phyloP scores from a whole-genome alignment of 2,329 filamentous ascomycete species.

The Aspergillus latus region DNA sequence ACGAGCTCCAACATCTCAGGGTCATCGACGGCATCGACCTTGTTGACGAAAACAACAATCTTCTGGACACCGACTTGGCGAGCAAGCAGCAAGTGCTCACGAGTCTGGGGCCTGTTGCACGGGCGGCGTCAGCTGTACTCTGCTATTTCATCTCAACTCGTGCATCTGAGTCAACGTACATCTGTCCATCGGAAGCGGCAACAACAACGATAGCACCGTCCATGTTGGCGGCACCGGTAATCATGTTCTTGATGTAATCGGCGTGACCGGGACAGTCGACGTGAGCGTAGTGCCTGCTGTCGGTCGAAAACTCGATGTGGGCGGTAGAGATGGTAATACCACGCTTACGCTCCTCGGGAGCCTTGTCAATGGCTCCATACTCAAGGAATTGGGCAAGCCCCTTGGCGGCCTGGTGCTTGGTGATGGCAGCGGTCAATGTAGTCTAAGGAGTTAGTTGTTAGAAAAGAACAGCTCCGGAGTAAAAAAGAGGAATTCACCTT shows the following conservation, averaged over 20 bases:
- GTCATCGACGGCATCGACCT: slow-evolving; percentile 95
- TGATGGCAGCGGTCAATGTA: slow-evolving; percentile 96
- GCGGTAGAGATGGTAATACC: slow-evolving; percentile 99
- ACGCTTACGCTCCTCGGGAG: slow-evolving; percentile 98
- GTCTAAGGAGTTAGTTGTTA: slow-evolving; percentile 60
- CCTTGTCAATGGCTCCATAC: slow-evolving; percentile 98
- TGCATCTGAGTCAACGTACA: slow-evolving; percentile 53
- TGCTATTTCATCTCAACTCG: not conserved
- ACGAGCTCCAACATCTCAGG: slow-evolving; percentile 99
- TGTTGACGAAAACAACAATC: slow-evolving; percentile 99
- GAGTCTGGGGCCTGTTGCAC: slow-evolving; percentile 75
- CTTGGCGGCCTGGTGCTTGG: slow-evolving; percentile 95
- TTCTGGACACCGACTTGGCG: slow-evolving; percentile 97
- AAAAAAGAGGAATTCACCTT: slow-evolving; percentile 63
- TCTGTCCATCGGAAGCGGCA: slow-evolving; percentile 96
- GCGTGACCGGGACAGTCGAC: slow-evolving; percentile 99
- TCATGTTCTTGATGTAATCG: slow-evolving; percentile 99
- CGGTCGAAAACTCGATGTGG: slow-evolving; percentile 97
- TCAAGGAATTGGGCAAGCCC: slow-evolving; percentile 92
- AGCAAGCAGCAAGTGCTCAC: slow-evolving; percentile 95
- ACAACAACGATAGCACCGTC: slow-evolving; percentile 98
- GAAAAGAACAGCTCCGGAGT: slow-evolving; percentile 11
- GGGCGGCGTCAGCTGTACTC: slow-evolving; percentile 20
- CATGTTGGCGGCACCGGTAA: slow-evolving; percentile 99
- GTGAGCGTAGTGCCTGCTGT: slow-evolving; percentile 94